Conservation (phyloP, 176 grass and related monocot species). For the Hordeum vulgare region MorexV3_pseudomolecules_assembly NC_058522.1:523146329-523146828, state of each 20-base stretch:
- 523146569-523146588: conserved; percentile 56
- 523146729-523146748: conserved; percentile 15
- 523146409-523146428: neutral
- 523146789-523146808: neutral
- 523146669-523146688: conserved; percentile 28
- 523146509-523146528: neutral
- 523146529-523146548: conserved; percentile 24
- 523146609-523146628: conserved; percentile 43
- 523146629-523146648: conserved; percentile 38
- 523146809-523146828: conserved; percentile 38
- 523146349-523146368: too few relatives aligned
- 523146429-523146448: neutral
- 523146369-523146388: neutral
- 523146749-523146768: neutral
- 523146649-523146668: conserved; percentile 45
- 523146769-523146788: neutral
- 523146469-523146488: neutral
- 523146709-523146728: conserved; percentile 23
- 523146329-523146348: too few relatives aligned
- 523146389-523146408: neutral
- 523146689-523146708: conserved; percentile 49
- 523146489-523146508: neutral
- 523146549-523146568: conserved; percentile 44
- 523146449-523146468: neutral
- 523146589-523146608: conserved; percentile 32